Evolutionary conservation across 1,284 basidiomycete species (phyloP).

Genomic region (Vanrija sp.): DNA sequence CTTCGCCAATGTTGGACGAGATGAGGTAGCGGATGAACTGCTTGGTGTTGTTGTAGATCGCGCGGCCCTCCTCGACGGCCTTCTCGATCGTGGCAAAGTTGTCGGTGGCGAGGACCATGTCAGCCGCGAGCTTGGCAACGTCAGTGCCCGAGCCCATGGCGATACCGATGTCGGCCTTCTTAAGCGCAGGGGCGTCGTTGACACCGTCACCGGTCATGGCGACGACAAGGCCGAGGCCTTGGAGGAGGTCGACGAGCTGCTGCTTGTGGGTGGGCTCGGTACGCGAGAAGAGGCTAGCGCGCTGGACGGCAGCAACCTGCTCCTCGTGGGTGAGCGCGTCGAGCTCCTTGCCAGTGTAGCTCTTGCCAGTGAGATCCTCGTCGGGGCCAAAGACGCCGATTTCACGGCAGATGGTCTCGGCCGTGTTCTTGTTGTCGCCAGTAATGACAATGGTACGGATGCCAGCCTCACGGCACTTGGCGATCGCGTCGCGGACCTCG

Average conservation of each 20-base stretch:
- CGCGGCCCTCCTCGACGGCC: conserved; percentile 92
- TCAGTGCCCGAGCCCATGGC: conserved; percentile 99
- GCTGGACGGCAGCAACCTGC: conserved; percentile 77
- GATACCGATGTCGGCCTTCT: conserved; percentile 96
- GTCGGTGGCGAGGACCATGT: conserved; percentile 77
- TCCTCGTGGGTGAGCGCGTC: conserved; percentile 74
- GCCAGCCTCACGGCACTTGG: conserved; percentile 85
- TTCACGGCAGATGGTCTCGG: conserved; percentile 92
- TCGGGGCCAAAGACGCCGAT: conserved; percentile 85
- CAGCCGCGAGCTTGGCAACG: conserved; percentile 95
- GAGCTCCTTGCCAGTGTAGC: conserved; percentile 89
- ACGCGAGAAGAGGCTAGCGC: conserved; percentile 83
- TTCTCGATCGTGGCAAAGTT: conserved; percentile 80
- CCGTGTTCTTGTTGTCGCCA: conserved; percentile 96
- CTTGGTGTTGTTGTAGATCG: conserved; percentile 99
- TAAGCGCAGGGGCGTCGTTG: conserved; percentile 93
- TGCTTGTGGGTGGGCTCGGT: conserved; percentile 95
- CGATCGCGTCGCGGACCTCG: conserved; percentile 81
- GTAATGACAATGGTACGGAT: conserved; percentile 97
- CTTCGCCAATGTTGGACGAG: conserved; percentile 97
- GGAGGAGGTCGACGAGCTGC: conserved; percentile 91
- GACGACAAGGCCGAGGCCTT: conserved; percentile 87
- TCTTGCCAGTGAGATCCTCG: conserved; percentile 83
- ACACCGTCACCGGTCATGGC: conserved; percentile 97
- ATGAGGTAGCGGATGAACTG: conserved; percentile 68